These are phyloP conservation scores for Irpex sp. DNA, from an alignment of 1,284 basidiomycete genomes.

Conservation along the genomic window DNA sequence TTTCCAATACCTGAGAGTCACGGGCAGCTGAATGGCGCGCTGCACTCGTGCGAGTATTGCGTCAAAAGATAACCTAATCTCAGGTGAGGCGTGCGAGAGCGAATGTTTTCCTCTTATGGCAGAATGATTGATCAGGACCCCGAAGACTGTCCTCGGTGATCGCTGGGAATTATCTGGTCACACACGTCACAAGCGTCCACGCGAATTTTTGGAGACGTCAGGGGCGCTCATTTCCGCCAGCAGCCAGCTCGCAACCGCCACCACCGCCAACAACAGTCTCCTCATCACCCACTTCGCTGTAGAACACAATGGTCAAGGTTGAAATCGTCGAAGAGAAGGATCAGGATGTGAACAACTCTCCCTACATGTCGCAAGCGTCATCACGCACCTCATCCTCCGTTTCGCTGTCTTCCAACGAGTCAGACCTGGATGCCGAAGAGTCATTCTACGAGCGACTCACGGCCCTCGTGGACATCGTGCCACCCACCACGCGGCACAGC, in stretches of 20 bases:
- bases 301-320: conserved; percentile 73
- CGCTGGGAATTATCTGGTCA: no score
- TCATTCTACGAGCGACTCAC: conserved; percentile 85
- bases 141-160: no score
- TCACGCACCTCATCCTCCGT: conserved; percentile 65
- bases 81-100: no score
- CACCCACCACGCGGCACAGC: conserved; percentile 81
- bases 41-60: no score
- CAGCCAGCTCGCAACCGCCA: neutral
- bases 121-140: no score
- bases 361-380: conserved; percentile 64
- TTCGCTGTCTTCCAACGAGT: conserved; percentile 73
- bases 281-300: conserved; percentile 10
- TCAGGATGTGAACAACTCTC: conserved; percentile 43
- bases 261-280: neutral
- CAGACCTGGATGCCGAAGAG: conserved; percentile 69
- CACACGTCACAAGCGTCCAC: no score
- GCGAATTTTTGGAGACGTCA: no score
- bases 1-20: no score
- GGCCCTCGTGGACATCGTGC: conserved; percentile 94
- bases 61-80: no score
- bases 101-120: no score
- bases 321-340: conserved; percentile 80
- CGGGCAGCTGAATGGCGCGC: no score
- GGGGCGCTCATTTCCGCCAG: no score